phyloP scores from a whole-genome alignment of 192 early-diverging fungal species.

The Coemansia sp. region DNA sequence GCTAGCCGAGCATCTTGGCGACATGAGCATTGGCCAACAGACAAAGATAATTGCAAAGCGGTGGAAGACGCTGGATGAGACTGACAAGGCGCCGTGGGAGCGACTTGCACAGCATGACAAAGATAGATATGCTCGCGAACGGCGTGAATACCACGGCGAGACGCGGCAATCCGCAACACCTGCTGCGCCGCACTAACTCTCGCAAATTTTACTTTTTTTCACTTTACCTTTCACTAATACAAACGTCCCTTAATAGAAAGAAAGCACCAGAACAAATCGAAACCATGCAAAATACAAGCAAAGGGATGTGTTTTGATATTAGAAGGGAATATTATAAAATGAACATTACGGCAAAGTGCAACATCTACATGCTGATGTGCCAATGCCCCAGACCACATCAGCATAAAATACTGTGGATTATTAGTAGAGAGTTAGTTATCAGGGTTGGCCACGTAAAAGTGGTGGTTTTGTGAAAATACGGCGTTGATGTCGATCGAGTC shows the following conservation, averaged over 20 bases:
- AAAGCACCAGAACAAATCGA: too few species aligned
- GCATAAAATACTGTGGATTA: too few species aligned
- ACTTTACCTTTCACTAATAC: too few species aligned
- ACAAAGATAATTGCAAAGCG: conserved; percentile 69
- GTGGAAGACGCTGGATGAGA: conserved; percentile 57
- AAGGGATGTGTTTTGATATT: background rate
- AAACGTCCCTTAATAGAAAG: too few species aligned
- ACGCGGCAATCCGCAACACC: conserved; percentile 17
- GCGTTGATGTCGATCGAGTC: conserved; percentile 46
- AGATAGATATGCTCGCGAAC: conserved; percentile 63
- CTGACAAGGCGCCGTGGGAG: conserved; percentile 57
- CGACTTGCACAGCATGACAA: conserved; percentile 59
- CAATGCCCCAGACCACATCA: too few species aligned
- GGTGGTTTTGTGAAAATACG: conserved; percentile 31
- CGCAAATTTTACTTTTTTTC: background rate
- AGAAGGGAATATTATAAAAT: too few species aligned
- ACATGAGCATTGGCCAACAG: conserved; percentile 70
- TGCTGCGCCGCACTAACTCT: conserved; percentile 11
- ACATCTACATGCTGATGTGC: too few species aligned
- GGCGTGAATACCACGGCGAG: conserved; percentile 57
- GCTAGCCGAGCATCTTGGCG: conserved; percentile 64
- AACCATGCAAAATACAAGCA: conserved; percentile 3
- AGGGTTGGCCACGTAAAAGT: conserved; percentile 44
- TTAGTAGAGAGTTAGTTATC: too few species aligned
- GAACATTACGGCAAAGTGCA: too few species aligned